A percentile compares a stretch with the other conserved stretches of the same genome.
phyloP scores from a whole-genome alignment of 441 rosid genomes.

The Erodium moschatum region DNA sequence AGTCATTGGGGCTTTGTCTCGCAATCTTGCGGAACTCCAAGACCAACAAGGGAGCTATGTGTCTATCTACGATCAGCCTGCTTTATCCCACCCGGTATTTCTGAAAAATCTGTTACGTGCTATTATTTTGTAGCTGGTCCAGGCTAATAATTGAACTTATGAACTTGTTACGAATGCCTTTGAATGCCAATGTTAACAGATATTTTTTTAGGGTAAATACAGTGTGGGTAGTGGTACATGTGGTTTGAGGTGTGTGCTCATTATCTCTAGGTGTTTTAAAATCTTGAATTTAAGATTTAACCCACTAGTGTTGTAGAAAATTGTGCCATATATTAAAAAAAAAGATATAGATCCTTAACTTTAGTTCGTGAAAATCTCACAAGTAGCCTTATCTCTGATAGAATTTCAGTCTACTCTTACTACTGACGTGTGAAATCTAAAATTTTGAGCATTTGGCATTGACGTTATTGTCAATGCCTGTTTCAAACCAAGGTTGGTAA shows the following conservation, averaged over 20 bases:
- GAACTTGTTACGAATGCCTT: not conserved
- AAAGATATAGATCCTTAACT: not conserved
- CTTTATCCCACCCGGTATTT: conserved; percentile 40
- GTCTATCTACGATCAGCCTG: conserved; percentile 46
- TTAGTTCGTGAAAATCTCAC: not conserved
- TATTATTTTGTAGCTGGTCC: conserved; percentile 17
- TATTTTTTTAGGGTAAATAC: no score
- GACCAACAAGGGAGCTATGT: conserved; percentile 34
- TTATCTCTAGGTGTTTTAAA: not conserved
- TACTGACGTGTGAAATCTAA: not conserved
- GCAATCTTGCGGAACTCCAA: conserved; percentile 40
- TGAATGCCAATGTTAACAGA: not conserved
- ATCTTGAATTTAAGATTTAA: not conserved
- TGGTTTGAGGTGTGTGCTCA: not conserved
- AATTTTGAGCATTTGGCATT: not conserved
- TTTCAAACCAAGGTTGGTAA: not conserved
- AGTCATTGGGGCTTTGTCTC: conserved; percentile 44
- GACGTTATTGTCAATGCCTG: not conserved
- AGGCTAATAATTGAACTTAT: not conserved
- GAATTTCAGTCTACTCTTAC: not conserved
- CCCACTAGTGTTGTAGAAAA: not conserved
- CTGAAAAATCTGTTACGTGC: conserved; percentile 21
- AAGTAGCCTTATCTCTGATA: not conserved
- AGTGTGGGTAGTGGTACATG: not conserved
- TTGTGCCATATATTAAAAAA: not conserved